Conservation (phyloP, 2,329 filamentous ascomycete genomes). For the Pseudocercospora crystallina region DNA sequence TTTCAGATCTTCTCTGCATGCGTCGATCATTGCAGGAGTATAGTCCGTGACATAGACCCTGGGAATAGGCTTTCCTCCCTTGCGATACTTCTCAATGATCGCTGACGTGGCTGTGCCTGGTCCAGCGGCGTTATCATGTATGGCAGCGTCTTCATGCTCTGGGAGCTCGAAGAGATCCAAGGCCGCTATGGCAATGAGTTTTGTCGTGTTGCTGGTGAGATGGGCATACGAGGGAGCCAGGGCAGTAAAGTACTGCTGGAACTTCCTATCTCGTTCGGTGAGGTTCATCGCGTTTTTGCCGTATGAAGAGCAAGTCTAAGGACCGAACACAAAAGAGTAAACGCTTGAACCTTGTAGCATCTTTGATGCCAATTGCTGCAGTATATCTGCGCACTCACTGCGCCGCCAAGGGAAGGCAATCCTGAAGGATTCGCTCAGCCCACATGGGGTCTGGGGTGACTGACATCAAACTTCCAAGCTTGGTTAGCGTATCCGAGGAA, state of each 20-base stretch:
- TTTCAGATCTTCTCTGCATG: neutral
- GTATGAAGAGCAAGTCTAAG: too few species aligned
- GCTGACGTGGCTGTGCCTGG: neutral
- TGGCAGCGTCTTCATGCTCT: neutral
- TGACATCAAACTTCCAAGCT: too few species aligned
- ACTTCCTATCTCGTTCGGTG: conserved; percentile 3
- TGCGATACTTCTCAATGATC: neutral
- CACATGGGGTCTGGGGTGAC: too few species aligned
- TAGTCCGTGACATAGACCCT: neutral
- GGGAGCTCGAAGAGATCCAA: neutral
- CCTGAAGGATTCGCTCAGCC: too few species aligned
- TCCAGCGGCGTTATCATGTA: conserved; percentile 5
- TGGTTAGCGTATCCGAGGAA: too few species aligned
- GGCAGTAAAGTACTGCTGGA: conserved; percentile 9
- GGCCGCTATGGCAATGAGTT: conserved; percentile 1
- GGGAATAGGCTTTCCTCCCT: neutral
- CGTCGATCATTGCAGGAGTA: conserved; percentile 2
- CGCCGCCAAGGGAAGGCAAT: too few species aligned
- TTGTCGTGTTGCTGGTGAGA: conserved; percentile 9
- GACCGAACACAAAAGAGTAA: too few species aligned
- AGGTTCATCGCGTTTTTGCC: neutral
- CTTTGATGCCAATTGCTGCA: too few species aligned
- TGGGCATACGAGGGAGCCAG: neutral
- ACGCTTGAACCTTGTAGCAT: too few species aligned
- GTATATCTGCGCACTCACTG: too few species aligned